Evolutionary conservation across 305 asterid genomes (phyloP).

Genomic region (Fraxinus baroniana): DNA sequence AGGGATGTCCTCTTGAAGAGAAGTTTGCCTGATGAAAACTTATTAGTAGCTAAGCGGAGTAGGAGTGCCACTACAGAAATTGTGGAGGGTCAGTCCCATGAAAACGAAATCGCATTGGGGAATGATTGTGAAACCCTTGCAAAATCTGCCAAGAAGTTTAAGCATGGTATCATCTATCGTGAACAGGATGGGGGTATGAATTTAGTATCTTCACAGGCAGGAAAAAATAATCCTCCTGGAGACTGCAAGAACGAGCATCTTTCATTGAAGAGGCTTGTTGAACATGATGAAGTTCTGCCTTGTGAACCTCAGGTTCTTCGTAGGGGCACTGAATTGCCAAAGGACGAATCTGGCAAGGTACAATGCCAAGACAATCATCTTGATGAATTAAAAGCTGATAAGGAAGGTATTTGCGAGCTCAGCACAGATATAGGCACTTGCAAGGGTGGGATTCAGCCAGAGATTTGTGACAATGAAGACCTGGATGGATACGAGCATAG

Average conservation of each 20-base stretch:
- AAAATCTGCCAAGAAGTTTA: conserved; percentile 46
- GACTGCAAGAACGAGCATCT: conserved; percentile 27
- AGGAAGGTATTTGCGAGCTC: conserved; percentile 24
- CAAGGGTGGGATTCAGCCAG: conserved; percentile 3
- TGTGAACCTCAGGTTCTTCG: conserved; percentile 24
- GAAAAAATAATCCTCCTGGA: conserved; percentile 27
- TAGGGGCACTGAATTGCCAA: conserved; percentile 21
- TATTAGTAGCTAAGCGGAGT: conserved; percentile 36
- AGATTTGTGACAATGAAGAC: conserved; percentile 17
- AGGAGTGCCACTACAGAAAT: conserved; percentile 28
- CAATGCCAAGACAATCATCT: conserved; percentile 22
- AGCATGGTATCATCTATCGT: conserved; percentile 27
- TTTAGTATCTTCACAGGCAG: conserved; percentile 13
- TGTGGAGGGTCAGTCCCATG: conserved; percentile 27
- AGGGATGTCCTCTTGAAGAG: conserved; percentile 19
- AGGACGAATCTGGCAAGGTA: conserved; percentile 25
- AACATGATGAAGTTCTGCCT: conserved; percentile 30
- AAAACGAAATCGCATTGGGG: conserved; percentile 19
- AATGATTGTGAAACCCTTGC: conserved; percentile 27
- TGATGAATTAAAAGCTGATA: conserved; percentile 25
- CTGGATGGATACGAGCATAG: conserved; percentile 20
- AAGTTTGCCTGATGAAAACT: conserved; percentile 34
- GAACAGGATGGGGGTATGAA: conserved; percentile 20
- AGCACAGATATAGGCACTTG: conserved; percentile 15
- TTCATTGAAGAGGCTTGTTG: conserved; percentile 27